Evolutionary conservation across 306 rosid genomes (phyloP).

Genomic region (Quercus wislizeni): DNA sequence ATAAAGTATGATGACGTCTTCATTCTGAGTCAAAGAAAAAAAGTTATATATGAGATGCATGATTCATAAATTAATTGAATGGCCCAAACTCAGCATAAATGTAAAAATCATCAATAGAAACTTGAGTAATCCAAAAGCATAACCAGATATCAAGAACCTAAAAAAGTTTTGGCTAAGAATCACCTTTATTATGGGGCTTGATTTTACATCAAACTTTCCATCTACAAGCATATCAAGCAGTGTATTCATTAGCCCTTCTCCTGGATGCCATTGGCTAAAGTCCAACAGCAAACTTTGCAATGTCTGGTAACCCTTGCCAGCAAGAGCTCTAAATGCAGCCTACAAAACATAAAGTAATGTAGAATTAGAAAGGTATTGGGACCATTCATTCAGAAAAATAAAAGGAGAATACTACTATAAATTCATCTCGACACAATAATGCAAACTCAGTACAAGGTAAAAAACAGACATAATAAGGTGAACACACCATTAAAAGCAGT

Average conservation of each 20-base stretch:
- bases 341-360: conserved; percentile 27
- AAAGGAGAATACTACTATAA: too few species aligned
- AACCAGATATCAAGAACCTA: conserved; percentile 3
- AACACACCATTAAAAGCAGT: neutral
- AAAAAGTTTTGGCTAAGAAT: conserved; percentile 27
- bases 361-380: too few species aligned
- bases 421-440: too few species aligned
- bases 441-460: neutral
- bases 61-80: conserved; percentile 10
- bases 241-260: conserved; percentile 70
- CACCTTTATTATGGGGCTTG: conserved; percentile 84
- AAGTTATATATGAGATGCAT: conserved; percentile 12
- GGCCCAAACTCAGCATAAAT: conserved; percentile 8
- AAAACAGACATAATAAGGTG: neutral
- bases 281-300: conserved; percentile 89
- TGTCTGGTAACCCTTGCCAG: conserved; percentile 95
- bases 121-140: conserved; percentile 3
- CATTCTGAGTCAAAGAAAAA: conserved; percentile 64
- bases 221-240: conserved; percentile 96
- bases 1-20: conserved; percentile 79
- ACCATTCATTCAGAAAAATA: too few species aligned
- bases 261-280: conserved; percentile 74
- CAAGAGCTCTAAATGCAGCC: conserved; percentile 88
- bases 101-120: conserved; percentile 10
- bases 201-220: conserved; percentile 78